phyloP scores from a whole-genome alignment of 2,329 filamentous ascomycete species.

The Microsporum audouinii region DNA sequence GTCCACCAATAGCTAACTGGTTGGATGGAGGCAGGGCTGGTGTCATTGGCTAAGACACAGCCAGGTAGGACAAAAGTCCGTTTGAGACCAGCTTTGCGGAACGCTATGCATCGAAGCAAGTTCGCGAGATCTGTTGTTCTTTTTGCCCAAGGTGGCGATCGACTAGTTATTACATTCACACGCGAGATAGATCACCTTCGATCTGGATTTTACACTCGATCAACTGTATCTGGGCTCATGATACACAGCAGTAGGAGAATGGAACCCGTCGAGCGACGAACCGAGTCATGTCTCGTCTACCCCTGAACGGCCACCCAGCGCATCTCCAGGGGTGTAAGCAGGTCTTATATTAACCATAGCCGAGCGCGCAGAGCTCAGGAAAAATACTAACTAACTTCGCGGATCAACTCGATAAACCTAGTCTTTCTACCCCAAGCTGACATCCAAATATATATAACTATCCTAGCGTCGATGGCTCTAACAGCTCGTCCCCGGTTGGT shows the following conservation, averaged over 20 bases:
- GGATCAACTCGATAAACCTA: not conserved
- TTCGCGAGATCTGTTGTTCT: not conserved
- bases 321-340: not conserved
- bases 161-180: not conserved
- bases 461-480: not conserved
- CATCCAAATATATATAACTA: too few relatives aligned
- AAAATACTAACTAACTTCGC: not conserved
- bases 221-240: not conserved
- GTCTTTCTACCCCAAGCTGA: not conserved
- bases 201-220: not conserved
- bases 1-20: not conserved
- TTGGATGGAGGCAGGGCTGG: not conserved
- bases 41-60: not conserved
- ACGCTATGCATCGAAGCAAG: not conserved
- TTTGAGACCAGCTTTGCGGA: not conserved
- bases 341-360: not conserved
- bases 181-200: not conserved
- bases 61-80: not conserved
- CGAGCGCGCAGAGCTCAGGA: not conserved
- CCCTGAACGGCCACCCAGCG: not conserved
- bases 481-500: not conserved
- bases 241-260: not conserved
- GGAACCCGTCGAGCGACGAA: not conserved
- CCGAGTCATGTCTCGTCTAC: not conserved
- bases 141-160: not conserved